Base-by-base conservation (phyloP, 352 stramenopile species). In the Phytophthora podocarpi region DNA sequence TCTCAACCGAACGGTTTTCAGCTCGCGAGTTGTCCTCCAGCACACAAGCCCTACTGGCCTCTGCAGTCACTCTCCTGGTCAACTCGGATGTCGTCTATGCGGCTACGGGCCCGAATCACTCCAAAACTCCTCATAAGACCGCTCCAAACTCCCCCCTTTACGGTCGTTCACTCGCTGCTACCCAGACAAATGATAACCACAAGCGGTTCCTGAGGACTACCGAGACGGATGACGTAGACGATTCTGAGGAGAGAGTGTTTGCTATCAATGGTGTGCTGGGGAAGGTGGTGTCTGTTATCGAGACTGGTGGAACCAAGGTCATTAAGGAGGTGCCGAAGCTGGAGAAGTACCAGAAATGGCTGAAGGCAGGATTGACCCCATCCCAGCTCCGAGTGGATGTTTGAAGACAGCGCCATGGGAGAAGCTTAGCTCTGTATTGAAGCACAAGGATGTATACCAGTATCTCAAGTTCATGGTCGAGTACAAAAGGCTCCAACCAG, bases 321-420 rank as follows among this genome's bases (percentile, higher is more conserved):
- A 16, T 24, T 31, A 41, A 31, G 42, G 42, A 37, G 34, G 26
- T 27, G 4, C 31, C 34, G 11, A 62, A 54, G 26, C 42, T 59
- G 39, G 37, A 61, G 31, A 53, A 47, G 32, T 53, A 61, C 31
- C 52, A 61, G 52, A n/a, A 40, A 47, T 57, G 49, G 49, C 24
- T 57, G 16, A 37, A 27, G 1, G 35, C 13, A 5, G 36, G 36
- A 20, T 43, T 57, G 11, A 41, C 23, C 8, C 49, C 49, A 16
- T 32, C 36, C 8, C 23, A 43, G 10, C 36, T 57, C 10, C 49
- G 49, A 47, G 49, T 57, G 9, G 49, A 48, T 31, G 32, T 41
- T 1, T 57, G 36, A 31, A 32, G 49, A 58, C 40, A 15, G n/a
- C 16, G 24, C 49, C 49, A 16, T 57, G 49, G 36, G 18, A 28